phyloP scores from a whole-genome alignment of 768 basidiomycete species.

The Suillus alpinus region DNA sequence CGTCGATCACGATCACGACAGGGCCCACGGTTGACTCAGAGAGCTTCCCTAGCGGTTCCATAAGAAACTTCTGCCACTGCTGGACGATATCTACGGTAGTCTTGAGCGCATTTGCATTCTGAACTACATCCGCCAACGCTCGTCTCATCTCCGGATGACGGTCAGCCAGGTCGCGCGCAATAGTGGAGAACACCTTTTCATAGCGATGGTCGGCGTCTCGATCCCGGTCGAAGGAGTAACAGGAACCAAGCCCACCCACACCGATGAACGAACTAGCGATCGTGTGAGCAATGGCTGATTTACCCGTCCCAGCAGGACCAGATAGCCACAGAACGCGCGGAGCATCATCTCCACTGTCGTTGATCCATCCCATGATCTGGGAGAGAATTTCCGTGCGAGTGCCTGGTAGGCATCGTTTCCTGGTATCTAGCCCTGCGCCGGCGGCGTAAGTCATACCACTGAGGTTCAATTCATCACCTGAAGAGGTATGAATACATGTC shows the following conservation, averaged over 20 bases:
- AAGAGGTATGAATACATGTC: background rate
- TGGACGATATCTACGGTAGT: background rate
- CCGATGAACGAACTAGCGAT: background rate
- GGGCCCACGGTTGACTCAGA: too few relatives aligned
- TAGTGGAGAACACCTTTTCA: background rate
- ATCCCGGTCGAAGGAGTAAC: background rate
- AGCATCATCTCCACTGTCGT: too few relatives aligned
- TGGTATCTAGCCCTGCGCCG: background rate
- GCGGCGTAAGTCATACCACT: background rate
- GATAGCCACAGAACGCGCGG: too few relatives aligned
- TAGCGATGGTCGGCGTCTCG: background rate
- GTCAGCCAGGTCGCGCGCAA: conserved; percentile 14
- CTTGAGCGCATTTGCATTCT: background rate
- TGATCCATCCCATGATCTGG: too few relatives aligned
- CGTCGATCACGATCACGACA: conserved; percentile 15
- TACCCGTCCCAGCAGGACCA: too few relatives aligned
- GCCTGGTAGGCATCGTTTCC: conserved; percentile 12
- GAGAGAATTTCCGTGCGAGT: conserved; percentile 23
- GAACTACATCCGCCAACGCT: background rate
- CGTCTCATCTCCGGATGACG: background rate
- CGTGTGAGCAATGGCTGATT: background rate
- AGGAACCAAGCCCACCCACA: background rate
- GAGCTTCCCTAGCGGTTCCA: background rate
- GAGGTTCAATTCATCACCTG: background rate
- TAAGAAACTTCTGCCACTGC: background rate